phyloP scores from a whole-genome alignment of 768 basidiomycete genomes.

The Cantharellus anzutake region DNA sequence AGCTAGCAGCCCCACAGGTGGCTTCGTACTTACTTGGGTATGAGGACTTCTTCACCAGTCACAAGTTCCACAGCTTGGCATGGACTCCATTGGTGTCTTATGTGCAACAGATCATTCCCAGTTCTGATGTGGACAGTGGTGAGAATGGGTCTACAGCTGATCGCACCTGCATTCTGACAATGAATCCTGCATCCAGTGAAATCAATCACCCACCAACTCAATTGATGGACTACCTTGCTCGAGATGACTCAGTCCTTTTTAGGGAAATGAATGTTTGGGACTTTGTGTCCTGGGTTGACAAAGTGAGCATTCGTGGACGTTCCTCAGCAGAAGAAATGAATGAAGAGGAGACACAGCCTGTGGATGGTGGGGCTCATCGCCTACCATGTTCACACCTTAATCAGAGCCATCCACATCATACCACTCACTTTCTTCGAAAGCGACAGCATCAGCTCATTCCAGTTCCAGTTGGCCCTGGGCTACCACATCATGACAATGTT shows the following conservation, averaged over 20 bases:
- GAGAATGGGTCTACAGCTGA: no score
- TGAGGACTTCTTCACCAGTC: constrained; percentile 22
- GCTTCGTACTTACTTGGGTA: constrained; percentile 18
- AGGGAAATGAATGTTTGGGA: neutral
- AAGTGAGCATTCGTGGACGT: neutral
- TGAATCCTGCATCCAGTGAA: neutral
- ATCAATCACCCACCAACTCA: neutral
- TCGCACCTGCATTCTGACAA: neutral
- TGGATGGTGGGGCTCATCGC: no score
- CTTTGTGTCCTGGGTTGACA: neutral
- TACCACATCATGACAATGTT: constrained; percentile 17
- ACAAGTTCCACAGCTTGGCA: constrained; percentile 18
- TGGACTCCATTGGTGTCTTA: constrained; percentile 19
- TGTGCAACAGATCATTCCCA: constrained; percentile 8
- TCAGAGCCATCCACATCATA: no score
- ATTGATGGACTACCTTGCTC: constrained; percentile 13
- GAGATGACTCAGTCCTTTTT: neutral
- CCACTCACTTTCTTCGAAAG: no score
- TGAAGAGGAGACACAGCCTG: no score
- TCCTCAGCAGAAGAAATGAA: neutral
- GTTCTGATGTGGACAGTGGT: neutral
- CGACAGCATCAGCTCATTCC: no score
- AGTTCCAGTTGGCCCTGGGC: constrained; percentile 18
- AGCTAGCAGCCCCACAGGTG: constrained; percentile 23
- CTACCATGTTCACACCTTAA: no score